Conservation (phyloP, 345 rosid species). For the Geranium rotundifolium region DNA sequence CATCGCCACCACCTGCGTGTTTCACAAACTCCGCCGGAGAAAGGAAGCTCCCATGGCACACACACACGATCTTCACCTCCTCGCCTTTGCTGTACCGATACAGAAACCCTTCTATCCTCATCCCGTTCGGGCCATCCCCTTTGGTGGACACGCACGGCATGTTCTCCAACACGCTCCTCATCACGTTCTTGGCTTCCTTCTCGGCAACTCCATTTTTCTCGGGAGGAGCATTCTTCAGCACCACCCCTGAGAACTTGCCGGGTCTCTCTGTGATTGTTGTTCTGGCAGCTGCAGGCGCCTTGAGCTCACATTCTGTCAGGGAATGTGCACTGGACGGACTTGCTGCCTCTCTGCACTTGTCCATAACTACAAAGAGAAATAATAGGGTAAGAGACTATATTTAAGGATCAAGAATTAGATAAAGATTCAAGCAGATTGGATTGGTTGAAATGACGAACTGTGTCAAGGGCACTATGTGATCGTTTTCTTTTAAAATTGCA, state of each 20-base stretch:
- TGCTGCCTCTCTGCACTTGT: not conserved
- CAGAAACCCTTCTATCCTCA: conserved; percentile 70
- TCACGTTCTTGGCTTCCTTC: conserved; percentile 17
- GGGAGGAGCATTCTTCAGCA: conserved; percentile 1
- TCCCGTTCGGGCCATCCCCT: conserved; percentile 35
- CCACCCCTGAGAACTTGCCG: not conserved
- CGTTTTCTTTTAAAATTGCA: too few species aligned
- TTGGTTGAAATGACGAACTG: too few species aligned
- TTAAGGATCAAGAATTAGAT: too few species aligned
- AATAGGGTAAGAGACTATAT: not conserved
- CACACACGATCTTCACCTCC: conserved; percentile 72
- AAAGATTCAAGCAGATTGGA: too few species aligned
- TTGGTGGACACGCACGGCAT: conserved; percentile 80
- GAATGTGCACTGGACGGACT: not conserved
- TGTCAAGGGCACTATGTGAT: too few species aligned
- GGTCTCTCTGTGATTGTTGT: too few species aligned
- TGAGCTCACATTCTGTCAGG: not conserved
- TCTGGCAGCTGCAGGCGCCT: not conserved
- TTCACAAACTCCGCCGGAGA: conserved; percentile 78
- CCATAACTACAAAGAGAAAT: not conserved
- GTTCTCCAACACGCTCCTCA: conserved; percentile 41
- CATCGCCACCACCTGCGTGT: conserved; percentile 72
- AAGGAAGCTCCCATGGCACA: conserved; percentile 79
- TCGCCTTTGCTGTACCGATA: conserved; percentile 65
- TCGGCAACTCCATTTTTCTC: too few species aligned